phyloP scores from a whole-genome alignment of 2,329 filamentous ascomycete genomes.

The Akanthomyces uredinophilus region DNA sequence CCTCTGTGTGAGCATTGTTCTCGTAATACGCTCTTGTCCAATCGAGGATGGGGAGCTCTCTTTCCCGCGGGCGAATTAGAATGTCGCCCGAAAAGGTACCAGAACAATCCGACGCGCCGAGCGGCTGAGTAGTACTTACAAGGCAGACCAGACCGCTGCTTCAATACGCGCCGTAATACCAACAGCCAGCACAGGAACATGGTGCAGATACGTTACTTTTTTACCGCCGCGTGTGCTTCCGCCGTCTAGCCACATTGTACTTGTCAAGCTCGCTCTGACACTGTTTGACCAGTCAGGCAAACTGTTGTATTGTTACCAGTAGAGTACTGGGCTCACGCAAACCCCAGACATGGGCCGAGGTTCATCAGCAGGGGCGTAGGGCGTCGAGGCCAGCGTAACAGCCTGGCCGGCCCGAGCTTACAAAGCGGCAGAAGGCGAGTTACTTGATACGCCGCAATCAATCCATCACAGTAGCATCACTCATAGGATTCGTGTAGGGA shows the following conservation, averaged over 20 bases:
- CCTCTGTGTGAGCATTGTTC: neutral
- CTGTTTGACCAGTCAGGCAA: neutral
- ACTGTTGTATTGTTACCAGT: no score
- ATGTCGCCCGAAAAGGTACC: neutral
- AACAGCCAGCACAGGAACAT: neutral
- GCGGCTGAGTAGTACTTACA: no score
- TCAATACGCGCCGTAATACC: constrained; percentile 8
- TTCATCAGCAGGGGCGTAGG: neutral
- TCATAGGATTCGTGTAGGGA: neutral
- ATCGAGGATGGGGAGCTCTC: neutral
- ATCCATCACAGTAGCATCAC: neutral
- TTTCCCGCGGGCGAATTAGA: neutral
- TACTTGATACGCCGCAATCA: neutral
- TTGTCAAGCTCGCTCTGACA: neutral
- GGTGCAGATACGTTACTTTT: neutral
- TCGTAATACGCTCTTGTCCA: neutral
- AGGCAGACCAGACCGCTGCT: neutral
- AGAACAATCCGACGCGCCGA: neutral
- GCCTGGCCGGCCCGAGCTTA: neutral
- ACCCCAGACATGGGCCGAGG: neutral
- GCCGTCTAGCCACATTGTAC: neutral
- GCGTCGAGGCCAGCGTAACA: neutral
- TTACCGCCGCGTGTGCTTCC: neutral
- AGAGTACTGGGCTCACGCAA: neutral
- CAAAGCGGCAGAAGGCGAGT: no score